These are phyloP conservation scores for Oemleria cerasiformis DNA, from an alignment of 306 rosid genomes.

Conservation along the genomic window DNA sequence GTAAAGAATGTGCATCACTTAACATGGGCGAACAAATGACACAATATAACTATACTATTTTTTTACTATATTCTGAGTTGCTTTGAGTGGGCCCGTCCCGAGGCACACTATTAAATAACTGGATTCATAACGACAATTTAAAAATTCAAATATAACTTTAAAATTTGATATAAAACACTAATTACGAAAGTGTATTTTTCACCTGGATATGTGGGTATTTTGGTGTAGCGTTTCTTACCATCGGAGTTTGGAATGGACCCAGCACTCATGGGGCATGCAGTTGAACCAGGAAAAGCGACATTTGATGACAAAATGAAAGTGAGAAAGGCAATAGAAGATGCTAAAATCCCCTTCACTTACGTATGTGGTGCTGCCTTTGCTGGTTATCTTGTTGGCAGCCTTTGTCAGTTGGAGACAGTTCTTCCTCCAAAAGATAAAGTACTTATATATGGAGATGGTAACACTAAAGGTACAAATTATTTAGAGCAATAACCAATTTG, in stretches of 20 bases:
- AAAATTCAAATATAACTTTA: too few relatives aligned
- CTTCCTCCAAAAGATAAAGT: slow-evolving; percentile 66
- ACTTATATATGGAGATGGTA: slow-evolving; percentile 60
- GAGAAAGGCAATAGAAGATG: slow-evolving; percentile 75
- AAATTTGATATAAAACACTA: neutral
- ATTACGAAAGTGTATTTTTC: neutral
- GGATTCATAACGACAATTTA: too few relatives aligned
- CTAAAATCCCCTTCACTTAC: slow-evolving; percentile 73
- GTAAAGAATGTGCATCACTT: too few relatives aligned
- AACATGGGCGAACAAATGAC: too few relatives aligned
- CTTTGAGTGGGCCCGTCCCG: too few relatives aligned
- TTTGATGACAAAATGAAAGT: slow-evolving; percentile 76
- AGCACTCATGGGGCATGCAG: slow-evolving; percentile 68
- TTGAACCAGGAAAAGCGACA: slow-evolving; percentile 82
- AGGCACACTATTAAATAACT: too few relatives aligned
- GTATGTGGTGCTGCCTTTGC: slow-evolving; percentile 74
- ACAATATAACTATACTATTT: too few relatives aligned
- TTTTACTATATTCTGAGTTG: too few relatives aligned
- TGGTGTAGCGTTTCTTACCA: slow-evolving; percentile 69
- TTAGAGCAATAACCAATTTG: too few relatives aligned
- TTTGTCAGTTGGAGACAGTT: slow-evolving; percentile 64
- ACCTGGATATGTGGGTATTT: neutral
- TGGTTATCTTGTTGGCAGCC: slow-evolving; percentile 70
- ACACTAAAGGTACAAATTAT: slow-evolving; percentile 56
- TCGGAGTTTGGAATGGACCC: slow-evolving; percentile 92